These are phyloP conservation scores for Epichloe amarillans DNA, from an alignment of 2,329 filamentous ascomycete genomes.

Conservation along the genomic window DNA sequence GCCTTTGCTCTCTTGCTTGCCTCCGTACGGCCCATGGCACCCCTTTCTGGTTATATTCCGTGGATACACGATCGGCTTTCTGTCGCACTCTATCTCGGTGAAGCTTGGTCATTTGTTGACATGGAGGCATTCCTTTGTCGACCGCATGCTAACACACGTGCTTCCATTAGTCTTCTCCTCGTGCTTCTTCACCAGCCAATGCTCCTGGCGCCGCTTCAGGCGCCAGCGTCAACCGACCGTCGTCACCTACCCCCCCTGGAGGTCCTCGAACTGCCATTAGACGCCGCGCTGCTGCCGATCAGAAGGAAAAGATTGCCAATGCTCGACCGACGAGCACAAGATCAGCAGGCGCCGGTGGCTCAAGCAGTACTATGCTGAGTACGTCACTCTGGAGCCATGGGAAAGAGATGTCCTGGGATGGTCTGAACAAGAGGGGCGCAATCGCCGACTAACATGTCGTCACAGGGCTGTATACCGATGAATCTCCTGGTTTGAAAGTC, in stretches of 20 bases:
- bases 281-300: slow-evolving; percentile 86
- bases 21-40: background rate
- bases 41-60: background rate
- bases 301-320: slow-evolving; percentile 96
- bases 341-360: slow-evolving; percentile 86
- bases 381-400: slow-evolving; percentile 39
- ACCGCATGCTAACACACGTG: background rate
- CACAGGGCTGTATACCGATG: slow-evolving; percentile 86
- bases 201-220: slow-evolving; percentile 48
- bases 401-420: no score
- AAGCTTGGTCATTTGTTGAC: background rate
- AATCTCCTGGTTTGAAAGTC: slow-evolving; percentile 93
- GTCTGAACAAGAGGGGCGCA: background rate
- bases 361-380: slow-evolving; percentile 97
- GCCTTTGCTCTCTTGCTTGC: slow-evolving; percentile 1
- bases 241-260: slow-evolving; percentile 81
- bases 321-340: slow-evolving; percentile 82
- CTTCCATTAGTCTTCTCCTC: slow-evolving; percentile 38
- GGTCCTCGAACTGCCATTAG: slow-evolving; percentile 92
- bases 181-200: slow-evolving; percentile 45
- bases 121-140: no score
- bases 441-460: slow-evolving; percentile 8
- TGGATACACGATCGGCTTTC: slow-evolving; percentile 1
- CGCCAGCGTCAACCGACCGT: slow-evolving; percentile 60
- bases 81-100: background rate